Evolutionary conservation across 192 early-diverging fungal species (phyloP).

Genomic region (Dispira parvispora): DNA sequence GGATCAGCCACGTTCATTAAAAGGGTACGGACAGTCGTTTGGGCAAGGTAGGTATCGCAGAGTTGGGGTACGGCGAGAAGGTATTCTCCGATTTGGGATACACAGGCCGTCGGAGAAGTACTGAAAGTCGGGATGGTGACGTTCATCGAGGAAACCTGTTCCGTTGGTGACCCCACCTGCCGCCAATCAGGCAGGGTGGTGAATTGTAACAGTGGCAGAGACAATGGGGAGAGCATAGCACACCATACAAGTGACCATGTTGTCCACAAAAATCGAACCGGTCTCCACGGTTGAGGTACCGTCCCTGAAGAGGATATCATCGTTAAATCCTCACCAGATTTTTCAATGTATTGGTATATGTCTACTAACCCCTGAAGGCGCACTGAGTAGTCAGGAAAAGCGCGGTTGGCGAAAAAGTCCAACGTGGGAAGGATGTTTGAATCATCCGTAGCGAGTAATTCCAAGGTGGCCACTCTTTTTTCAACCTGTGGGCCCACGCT

Average conservation of each 20-base stretch:
- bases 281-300: too few species aligned
- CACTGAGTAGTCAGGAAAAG: too few species aligned
- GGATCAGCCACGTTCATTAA: neutral
- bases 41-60: constrained; percentile 6
- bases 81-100: constrained; percentile 5
- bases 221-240: neutral
- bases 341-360: too few species aligned
- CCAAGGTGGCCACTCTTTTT: too few species aligned
- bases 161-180: neutral
- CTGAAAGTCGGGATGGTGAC: constrained; percentile 9
- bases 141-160: constrained; percentile 5
- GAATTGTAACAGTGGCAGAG: neutral
- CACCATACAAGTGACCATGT: neutral
- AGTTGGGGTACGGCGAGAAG: constrained; percentile 6
- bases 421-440: too few species aligned
- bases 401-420: too few species aligned
- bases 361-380: too few species aligned
- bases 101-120: neutral
- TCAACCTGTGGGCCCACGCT: too few species aligned
- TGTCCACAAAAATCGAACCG: too few species aligned
- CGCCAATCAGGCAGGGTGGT: neutral
- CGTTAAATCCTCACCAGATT: too few species aligned
- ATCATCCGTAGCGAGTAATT: too few species aligned
- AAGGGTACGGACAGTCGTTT: neutral
- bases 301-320: too few species aligned